Percentiles rank a stretch among this genome's conserved stretches.
phyloP scores from a whole-genome alignment of 495 filamentous ascomycete genomes.

The Aspergillus sclerotiicarbonarius region DNA sequence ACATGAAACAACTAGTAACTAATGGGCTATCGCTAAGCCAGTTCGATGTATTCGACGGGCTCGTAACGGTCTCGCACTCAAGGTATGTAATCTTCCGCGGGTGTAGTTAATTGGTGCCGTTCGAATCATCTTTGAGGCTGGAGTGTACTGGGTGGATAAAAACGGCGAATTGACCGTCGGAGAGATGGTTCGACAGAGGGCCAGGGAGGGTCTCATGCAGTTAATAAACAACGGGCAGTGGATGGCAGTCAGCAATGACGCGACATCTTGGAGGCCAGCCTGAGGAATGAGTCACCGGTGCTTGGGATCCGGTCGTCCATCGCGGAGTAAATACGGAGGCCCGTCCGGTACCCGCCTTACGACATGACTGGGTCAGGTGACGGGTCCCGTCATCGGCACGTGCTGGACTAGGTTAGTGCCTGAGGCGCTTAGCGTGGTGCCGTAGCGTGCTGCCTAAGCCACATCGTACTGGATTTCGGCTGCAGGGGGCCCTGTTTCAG shows the following conservation, averaged over 20 bases:
- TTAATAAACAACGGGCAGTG: background rate
- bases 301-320: background rate
- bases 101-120: background rate
- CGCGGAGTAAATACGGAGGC: background rate
- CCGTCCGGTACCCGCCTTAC: background rate
- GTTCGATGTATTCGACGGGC: background rate
- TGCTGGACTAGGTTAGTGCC: background rate
- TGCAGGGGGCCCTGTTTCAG: background rate
- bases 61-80: background rate
- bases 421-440: background rate
- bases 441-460: background rate
- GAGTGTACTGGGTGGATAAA: background rate
- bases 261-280: background rate
- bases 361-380: conserved; percentile 11
- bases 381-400: background rate
- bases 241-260: background rate
- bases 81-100: background rate
- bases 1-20: background rate
- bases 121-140: background rate
- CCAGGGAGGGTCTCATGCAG: background rate
- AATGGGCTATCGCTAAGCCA: background rate
- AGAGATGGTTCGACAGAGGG: background rate
- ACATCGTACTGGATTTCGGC: background rate
- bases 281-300: background rate
- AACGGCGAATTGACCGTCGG: background rate